A percentile compares a stretch with the other conserved stretches of the same genome.
These are phyloP conservation scores for Cudoniella acicularis DNA, from an alignment of 495 filamentous ascomycete species.

Conservation along the genomic window DNA sequence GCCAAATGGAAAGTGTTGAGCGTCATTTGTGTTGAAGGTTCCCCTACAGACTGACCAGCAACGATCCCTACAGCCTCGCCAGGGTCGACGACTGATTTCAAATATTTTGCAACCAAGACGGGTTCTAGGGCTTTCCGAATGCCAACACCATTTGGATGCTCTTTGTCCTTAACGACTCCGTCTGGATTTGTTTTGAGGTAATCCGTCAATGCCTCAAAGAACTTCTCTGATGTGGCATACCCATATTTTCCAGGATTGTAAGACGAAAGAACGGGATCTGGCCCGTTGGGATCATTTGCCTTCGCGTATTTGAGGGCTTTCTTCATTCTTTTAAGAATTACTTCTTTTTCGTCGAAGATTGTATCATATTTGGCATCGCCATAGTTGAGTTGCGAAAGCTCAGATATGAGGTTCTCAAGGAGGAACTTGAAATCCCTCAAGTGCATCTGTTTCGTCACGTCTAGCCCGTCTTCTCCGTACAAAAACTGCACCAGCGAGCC, in stretches of 20 bases:
- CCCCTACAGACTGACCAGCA: slow-evolving; percentile 92
- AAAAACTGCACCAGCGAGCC: slow-evolving; percentile 92
- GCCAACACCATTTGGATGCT: slow-evolving; percentile 45
- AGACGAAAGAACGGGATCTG: slow-evolving; percentile 71
- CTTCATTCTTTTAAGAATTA: slow-evolving; percentile 77
- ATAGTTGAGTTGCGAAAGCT: slow-evolving; percentile 35
- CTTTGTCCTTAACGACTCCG: slow-evolving; percentile 73
- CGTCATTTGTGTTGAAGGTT: slow-evolving; percentile 99
- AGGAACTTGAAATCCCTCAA: slow-evolving; percentile 88
- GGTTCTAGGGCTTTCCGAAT: slow-evolving; percentile 74
- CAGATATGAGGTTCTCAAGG: slow-evolving; percentile 64
- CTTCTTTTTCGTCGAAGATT: slow-evolving; percentile 47
- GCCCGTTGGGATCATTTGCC: slow-evolving; percentile 59
- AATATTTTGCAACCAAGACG: slow-evolving; percentile 84
- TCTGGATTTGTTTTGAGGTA: slow-evolving; percentile 78
- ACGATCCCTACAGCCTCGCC: slow-evolving; percentile 98
- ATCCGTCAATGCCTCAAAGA: slow-evolving; percentile 55
- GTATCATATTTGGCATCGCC: slow-evolving; percentile 34
- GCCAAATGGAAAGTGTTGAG: slow-evolving; percentile 99
- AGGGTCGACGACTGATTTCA: slow-evolving; percentile 89
- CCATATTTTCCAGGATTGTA: slow-evolving; percentile 72
- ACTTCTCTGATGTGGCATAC: slow-evolving; percentile 87
- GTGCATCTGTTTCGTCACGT: slow-evolving; percentile 91
- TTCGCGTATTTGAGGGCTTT: slow-evolving; percentile 67
- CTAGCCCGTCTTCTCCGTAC: slow-evolving; percentile 94